A percentile compares a stretch with the other conserved stretches of the same genome.
Conservation (phyloP, 352 stramenopile genomes). For the Phytophthora macrochlamydospora region DNA sequence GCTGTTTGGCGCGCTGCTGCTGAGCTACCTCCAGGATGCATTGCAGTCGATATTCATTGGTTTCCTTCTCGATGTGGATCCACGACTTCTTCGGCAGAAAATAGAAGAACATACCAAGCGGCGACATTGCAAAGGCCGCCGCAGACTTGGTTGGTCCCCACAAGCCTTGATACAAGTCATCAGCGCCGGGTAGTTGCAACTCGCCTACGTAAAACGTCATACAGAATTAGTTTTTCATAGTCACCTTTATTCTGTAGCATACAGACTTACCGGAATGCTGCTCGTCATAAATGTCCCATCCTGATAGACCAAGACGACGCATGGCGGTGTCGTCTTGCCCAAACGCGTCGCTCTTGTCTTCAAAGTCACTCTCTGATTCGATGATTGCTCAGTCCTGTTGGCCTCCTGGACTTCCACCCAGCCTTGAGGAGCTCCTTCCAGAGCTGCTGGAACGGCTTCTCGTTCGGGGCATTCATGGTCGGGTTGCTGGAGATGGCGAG, state of each 20-base stretch:
- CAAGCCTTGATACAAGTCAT: neutral
- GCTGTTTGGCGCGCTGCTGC: neutral
- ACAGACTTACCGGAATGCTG: neutral
- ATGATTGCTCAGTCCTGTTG: neutral
- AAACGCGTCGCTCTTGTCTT: neutral
- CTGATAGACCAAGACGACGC: neutral
- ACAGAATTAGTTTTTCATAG: neutral
- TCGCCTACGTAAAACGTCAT: neutral
- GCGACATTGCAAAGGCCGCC: constrained; percentile 1
- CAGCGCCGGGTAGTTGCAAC: neutral
- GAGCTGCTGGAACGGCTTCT: too few relatives aligned
- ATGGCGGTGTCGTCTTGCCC: neutral
- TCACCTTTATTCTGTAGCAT: neutral
- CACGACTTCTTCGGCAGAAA: constrained; percentile 13
- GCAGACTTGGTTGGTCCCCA: constrained; percentile 8
- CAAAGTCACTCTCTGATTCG: neutral
- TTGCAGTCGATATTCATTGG: constrained; percentile 4
- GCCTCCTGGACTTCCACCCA: too few relatives aligned
- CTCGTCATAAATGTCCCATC: neutral
- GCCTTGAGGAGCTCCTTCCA: too few relatives aligned
- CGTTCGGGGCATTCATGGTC: too few relatives aligned
- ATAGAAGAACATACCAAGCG: constrained; percentile 17
- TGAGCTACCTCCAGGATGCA: neutral
- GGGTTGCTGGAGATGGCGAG: too few relatives aligned
- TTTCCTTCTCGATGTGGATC: constrained; percentile 5